These are phyloP conservation scores for Penicillium desertorum DNA, from an alignment of 495 filamentous ascomycete genomes.

Conservation along the genomic window DNA sequence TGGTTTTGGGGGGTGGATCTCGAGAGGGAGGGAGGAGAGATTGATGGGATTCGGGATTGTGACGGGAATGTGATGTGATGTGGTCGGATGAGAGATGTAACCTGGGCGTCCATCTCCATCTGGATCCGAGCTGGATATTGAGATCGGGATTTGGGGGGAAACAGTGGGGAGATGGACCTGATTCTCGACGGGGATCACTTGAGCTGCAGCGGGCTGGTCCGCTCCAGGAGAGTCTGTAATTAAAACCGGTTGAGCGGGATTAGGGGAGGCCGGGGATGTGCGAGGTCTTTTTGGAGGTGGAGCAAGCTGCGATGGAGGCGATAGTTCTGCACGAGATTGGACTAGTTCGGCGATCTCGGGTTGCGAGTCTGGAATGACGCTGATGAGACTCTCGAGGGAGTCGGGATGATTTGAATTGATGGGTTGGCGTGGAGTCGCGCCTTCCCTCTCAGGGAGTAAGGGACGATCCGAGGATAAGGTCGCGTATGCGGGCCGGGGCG, in stretches of 20 bases:
- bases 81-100: background rate
- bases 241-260: background rate
- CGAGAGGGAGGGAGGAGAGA: constrained; percentile 24
- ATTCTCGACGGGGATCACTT: background rate
- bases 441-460: background rate
- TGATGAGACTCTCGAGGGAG: constrained; percentile 46
- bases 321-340: constrained; percentile 12
- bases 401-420: constrained; percentile 14
- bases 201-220: background rate
- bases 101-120: too few relatives aligned
- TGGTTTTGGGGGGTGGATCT: constrained; percentile 49
- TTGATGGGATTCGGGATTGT: background rate
- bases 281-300: constrained; percentile 28
- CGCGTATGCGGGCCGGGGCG: constrained; percentile 5
- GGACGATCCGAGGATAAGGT: background rate
- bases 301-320: background rate
- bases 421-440: background rate
- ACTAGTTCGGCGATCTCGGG: constrained; percentile 17
- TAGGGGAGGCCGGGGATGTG: background rate
- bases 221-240: background rate
- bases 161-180: background rate
- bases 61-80: background rate
- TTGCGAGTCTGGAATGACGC: constrained; percentile 50
- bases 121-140: background rate
- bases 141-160: background rate